Evolutionary conservation across 2,329 filamentous ascomycete species (phyloP).

Genomic region (Colletotrichum cereale): DNA sequence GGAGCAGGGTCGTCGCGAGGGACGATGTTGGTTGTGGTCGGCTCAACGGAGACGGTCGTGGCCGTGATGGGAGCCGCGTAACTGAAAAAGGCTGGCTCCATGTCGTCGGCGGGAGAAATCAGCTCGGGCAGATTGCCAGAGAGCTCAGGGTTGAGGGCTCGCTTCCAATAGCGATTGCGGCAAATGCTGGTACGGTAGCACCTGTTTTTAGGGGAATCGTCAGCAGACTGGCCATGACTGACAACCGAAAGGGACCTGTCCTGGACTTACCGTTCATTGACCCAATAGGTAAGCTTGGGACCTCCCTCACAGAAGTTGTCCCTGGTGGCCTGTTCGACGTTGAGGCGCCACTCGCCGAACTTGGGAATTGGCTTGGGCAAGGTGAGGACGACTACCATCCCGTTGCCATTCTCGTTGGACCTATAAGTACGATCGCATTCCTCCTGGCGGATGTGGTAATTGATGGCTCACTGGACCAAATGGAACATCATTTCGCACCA

Average conservation of each 20-base stretch:
- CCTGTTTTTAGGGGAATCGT: background rate
- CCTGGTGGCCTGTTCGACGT: slow-evolving; percentile 18
- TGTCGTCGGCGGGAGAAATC: background rate
- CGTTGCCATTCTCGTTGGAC: slow-evolving; percentile 14
- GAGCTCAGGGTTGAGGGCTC: background rate
- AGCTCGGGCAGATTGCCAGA: background rate
- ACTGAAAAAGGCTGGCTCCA: background rate
- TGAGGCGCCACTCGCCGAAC: slow-evolving; percentile 8
- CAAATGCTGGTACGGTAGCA: slow-evolving; percentile 31
- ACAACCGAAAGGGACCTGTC: fast-evolving
- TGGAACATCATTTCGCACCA: slow-evolving; percentile 24
- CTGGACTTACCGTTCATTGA: slow-evolving; percentile 11
- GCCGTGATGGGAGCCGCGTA: background rate
- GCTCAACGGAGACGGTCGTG: background rate
- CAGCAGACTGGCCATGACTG: background rate
- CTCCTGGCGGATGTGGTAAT: background rate
- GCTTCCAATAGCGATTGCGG: slow-evolving; percentile 4
- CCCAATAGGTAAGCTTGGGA: slow-evolving; percentile 19
- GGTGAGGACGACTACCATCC: slow-evolving; percentile 15
- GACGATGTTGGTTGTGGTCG: background rate
- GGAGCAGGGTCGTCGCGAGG: background rate
- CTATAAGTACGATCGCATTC: slow-evolving; percentile 15
- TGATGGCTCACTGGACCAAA: slow-evolving; percentile 2
- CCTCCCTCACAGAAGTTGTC: slow-evolving; percentile 13
- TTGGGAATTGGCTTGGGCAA: background rate